Evolutionary conservation across 1,284 basidiomycete species (phyloP), one percentile per base, ranked within the genome.

Genomic region (Ceratobasidium theobromae): DNA sequence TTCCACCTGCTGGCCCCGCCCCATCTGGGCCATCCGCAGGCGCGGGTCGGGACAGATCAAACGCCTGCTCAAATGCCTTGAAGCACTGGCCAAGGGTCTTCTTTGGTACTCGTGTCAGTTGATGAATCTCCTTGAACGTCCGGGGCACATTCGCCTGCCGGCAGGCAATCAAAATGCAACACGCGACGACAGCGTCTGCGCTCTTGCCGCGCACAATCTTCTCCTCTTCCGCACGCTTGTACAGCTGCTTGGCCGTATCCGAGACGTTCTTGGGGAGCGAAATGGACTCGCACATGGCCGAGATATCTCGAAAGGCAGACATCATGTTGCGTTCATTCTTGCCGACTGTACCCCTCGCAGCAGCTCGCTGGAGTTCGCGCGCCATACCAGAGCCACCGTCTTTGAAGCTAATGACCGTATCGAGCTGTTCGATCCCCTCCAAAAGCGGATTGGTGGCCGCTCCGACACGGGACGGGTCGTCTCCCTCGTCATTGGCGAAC

Each of bases 401-500:
- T 67, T 91, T 87, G 77, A 93, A 95, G 68, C 93, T 94, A 75
- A 99, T 98, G 69, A 93, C 85, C 28, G 97, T 99, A 73, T 95
- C 91, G 60, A 97, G 85, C 75, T 95, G 90, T 75, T 96, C 94
- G 72, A 94, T 89, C 53, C 93, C 93, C 75, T 98, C 95, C 78
- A 98, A 83, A 28, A 98, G 80, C 58, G 95, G 94, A 75, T 98
- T 95, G 43, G 88, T 87, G 41, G 95, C 93, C 65, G 93, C 94
- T 80, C 97, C 97, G 71, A 99, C 97, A 91, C 97, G 97, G 72
- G 96, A 99, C 67, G 96, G 96, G 76, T 99, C 97, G 76, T 99
- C 97, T 69, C 96, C 95, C 79, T 98, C 96, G 76, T 99, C 95
- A 73, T 95, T 97, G 71, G 97, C 97, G 77, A 99, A 99, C 67